phyloP scores from a whole-genome alignment of 2,329 filamentous ascomycete genomes.

The Domatiomyces globalis region DNA sequence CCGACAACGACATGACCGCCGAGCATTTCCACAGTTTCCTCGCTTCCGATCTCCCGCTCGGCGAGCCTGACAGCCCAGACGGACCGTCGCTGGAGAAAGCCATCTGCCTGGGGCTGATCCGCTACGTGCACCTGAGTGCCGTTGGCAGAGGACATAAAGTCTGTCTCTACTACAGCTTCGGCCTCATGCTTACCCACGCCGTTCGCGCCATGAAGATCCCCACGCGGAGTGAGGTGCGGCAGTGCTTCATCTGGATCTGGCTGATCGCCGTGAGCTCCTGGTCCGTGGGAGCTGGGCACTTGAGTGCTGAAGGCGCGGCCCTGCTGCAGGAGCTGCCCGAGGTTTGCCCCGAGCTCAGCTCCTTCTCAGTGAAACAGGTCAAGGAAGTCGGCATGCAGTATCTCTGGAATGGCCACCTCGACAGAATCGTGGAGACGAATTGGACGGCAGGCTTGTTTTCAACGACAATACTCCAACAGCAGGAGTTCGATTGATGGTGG shows the following conservation, averaged over 20 bases:
- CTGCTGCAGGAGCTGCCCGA: not conserved
- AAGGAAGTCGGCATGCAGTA: not conserved
- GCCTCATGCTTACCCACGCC: not conserved
- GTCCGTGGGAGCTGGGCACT: not conserved
- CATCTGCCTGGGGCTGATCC: not conserved
- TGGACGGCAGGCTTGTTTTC: not conserved
- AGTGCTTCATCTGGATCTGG: conserved; percentile 1
- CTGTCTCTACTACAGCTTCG: not conserved
- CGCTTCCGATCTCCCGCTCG: too few relatives aligned
- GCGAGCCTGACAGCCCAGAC: not conserved
- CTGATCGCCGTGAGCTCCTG: not conserved
- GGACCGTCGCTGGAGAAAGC: not conserved
- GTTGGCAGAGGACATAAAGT: not conserved
- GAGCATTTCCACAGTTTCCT: too few relatives aligned
- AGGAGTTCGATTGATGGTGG: too few relatives aligned
- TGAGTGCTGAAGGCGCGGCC: not conserved
- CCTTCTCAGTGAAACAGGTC: not conserved
- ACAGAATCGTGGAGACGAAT: not conserved
- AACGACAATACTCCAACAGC: too few relatives aligned
- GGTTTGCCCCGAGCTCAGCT: not conserved
- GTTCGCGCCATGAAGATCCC: not conserved
- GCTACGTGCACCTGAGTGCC: not conserved
- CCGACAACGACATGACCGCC: too few relatives aligned
- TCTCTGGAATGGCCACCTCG: not conserved
- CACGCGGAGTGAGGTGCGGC: not conserved